Percentiles rank a stretch among this genome's conserved stretches.
Evolutionary conservation across 2,329 filamentous ascomycete species (phyloP).

Genomic region (Venturia effusa): DNA sequence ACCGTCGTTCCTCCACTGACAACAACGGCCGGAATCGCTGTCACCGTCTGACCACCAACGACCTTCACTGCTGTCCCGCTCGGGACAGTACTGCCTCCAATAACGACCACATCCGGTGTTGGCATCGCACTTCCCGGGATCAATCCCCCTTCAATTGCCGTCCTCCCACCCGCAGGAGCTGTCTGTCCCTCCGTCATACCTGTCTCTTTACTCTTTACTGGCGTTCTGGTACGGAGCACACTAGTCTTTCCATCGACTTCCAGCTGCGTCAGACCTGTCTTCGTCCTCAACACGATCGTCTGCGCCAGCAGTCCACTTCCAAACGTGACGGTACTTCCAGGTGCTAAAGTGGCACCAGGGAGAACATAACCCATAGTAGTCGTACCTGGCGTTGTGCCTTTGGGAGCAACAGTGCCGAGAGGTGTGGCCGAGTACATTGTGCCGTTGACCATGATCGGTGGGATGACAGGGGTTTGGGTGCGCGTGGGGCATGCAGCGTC

Average conservation of each 20-base stretch:
- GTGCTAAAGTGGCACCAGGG: not conserved
- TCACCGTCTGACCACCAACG: not conserved
- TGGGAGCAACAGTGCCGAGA: not conserved
- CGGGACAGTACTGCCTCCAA: not conserved
- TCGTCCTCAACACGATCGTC: constrained; percentile 5
- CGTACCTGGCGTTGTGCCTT: not conserved
- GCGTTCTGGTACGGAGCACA: not conserved
- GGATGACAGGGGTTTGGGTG: not conserved
- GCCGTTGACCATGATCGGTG: not conserved
- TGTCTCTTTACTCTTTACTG: not conserved
- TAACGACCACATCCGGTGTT: not conserved
- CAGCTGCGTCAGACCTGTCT: not conserved
- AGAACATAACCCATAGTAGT: not conserved
- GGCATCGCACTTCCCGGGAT: not conserved
- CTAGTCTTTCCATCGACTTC: not conserved
- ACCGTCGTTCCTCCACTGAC: not conserved
- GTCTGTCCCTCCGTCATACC: not conserved
- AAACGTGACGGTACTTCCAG: not conserved
- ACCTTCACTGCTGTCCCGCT: not conserved
- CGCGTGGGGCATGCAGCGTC: not conserved
- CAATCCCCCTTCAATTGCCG: not conserved
- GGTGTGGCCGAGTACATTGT: not conserved
- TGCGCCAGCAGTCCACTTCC: not conserved
- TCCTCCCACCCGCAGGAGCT: not conserved
- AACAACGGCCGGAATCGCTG: not conserved